Base-by-base conservation (phyloP, 352 stramenopile species). In the Aphanomyces astaci region DNA sequence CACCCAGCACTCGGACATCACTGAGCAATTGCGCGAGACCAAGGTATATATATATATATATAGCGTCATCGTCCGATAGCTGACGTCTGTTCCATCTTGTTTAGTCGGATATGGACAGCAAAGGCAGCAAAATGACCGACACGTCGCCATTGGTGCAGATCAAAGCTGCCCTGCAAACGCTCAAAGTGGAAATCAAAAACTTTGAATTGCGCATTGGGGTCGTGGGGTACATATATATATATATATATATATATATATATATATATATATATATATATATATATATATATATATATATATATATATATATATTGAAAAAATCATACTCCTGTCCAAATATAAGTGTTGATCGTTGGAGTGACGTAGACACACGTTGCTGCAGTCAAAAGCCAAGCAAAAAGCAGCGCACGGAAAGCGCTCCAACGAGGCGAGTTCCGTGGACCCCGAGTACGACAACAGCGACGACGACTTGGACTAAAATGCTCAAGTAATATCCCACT, bases 111-210 rank as follows among this genome's bases (percentile, higher is more conserved):
- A 90, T 92, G 81, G 86, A 92, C 73, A 81, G 86, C 32, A 84
- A 83, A 10, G 84, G 84, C 22, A 86, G 77, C 72, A 94, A 90
- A 72, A 92, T 94, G 86, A 94, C 84, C 9, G 82, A 94, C 71
- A 94, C 86, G 54, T 86, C 82, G 51, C 86, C 86, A 32, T 82
- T 92, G 4, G 86, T 92, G 62, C 76, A 88, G 52, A 92, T 94
- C 78, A 94, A 94, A 67, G 79, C 87, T 40, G 82, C 84, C 49
- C 81, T 94, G 55, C 91, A 90, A 74, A 83, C 76, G 19, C 82
- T 94, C 25, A 78, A 74, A 25, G 54, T 69, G 28, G 84, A 94
- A 70, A 92, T 90, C 72, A 90, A 91, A 71, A 82, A 77, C 71
- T 92, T 94, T 69, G 85, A 94, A 43, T 64, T 94, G 64, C 82